A percentile compares a stretch with the other conserved stretches of the same genome.
phyloP scores from a whole-genome alignment of 2,329 filamentous ascomycete genomes.

The Scorias spongiosa region DNA sequence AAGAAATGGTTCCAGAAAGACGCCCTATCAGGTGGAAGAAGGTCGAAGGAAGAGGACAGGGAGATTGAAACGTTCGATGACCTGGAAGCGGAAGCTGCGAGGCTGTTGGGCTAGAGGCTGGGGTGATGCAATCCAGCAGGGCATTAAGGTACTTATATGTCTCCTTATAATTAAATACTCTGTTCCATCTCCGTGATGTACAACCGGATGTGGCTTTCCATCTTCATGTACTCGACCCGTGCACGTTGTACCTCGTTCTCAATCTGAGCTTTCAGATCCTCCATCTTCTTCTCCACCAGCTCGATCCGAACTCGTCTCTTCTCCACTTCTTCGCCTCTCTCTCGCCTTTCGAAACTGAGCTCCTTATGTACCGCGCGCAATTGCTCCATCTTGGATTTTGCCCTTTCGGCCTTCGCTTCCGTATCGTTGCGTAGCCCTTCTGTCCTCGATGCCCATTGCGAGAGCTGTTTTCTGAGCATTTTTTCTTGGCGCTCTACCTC shows the following conservation, averaged over 20 bases:
- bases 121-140: too few species aligned
- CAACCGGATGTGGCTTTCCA: slow-evolving; percentile 91
- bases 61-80: slow-evolving; percentile 69
- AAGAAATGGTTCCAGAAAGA: slow-evolving; percentile 72
- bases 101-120: slow-evolving; percentile 36
- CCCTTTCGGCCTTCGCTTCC: slow-evolving; percentile 63
- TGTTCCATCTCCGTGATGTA: slow-evolving; percentile 99
- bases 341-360: slow-evolving; percentile 68
- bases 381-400: slow-evolving; percentile 82
- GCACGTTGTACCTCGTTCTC: slow-evolving; percentile 84
- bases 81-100: slow-evolving; percentile 60
- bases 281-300: slow-evolving; percentile 99
- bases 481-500: slow-evolving; percentile 84
- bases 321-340: slow-evolving; percentile 87
- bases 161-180: slow-evolving; percentile 35
- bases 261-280: slow-evolving; percentile 92
- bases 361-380: slow-evolving; percentile 64
- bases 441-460: slow-evolving; percentile 75
- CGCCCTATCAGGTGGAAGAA: slow-evolving; percentile 30
- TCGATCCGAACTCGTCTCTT: slow-evolving; percentile 83
- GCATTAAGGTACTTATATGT: too few species aligned
- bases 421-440: slow-evolving; percentile 70
- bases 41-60: slow-evolving; percentile 35
- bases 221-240: slow-evolving; percentile 89
- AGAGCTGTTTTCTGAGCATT: slow-evolving; percentile 67